A percentile compares a stretch with the other conserved stretches of the same genome.
phyloP scores from a whole-genome alignment of 2,329 filamentous ascomycete genomes.

The Knoxdaviesia capensis region DNA sequence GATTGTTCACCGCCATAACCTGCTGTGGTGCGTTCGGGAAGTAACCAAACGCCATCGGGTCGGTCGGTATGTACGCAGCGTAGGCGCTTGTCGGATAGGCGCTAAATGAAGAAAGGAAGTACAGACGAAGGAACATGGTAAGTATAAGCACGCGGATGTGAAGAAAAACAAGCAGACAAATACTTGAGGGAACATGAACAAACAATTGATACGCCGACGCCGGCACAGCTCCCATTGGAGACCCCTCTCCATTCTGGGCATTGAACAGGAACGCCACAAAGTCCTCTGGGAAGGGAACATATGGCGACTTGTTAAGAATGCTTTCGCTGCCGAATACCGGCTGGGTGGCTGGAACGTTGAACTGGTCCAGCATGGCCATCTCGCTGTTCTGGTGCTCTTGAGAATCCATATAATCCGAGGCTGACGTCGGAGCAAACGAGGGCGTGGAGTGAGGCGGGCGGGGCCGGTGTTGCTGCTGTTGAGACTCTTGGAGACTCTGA shows the following conservation, averaged over 20 bases:
- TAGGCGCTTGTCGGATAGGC: no score
- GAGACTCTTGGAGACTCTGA: constrained; percentile 1
- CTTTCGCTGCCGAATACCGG: constrained; percentile 75
- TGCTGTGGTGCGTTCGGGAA: constrained; percentile 47
- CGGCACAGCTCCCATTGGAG: constrained; percentile 14
- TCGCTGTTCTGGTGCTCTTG: constrained; percentile 25
- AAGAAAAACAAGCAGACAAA: no score
- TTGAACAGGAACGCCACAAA: constrained; percentile 71
- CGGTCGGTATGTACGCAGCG: not conserved
- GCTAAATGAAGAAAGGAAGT: no score
- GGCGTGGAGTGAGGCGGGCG: constrained; percentile 16
- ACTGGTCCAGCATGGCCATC: constrained; percentile 40
- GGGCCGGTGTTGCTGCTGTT: constrained; percentile 17
- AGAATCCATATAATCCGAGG: constrained; percentile 23
- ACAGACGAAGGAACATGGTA: no score
- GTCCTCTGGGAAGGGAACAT: constrained; percentile 65
- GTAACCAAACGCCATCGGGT: constrained; percentile 23
- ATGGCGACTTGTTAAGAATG: constrained; percentile 64
- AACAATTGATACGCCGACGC: constrained; percentile 7
- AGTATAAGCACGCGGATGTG: no score
- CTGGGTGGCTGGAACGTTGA: constrained; percentile 46
- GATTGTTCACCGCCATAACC: constrained; percentile 75
- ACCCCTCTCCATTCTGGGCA: no score
- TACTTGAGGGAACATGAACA: not conserved
- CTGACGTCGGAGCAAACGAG: constrained; percentile 11